Conservation (phyloP, 495 filamentous ascomycete species). For the Melanomma pulvis-pyrius region DNA sequence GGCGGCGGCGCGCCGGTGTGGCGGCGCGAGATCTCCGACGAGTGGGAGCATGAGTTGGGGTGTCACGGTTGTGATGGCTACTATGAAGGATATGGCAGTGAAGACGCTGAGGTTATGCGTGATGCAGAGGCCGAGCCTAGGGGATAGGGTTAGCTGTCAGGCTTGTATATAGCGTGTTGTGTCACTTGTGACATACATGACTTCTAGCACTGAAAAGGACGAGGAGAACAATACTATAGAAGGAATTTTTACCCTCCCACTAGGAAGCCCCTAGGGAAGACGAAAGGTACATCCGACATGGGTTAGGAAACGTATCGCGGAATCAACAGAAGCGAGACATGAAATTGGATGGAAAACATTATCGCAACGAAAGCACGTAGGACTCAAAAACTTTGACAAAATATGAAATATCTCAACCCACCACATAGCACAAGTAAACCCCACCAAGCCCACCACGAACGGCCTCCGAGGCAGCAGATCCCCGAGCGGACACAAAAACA, state of each 20-base stretch:
- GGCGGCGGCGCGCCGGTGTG: conserved; percentile 66
- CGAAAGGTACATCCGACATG: no score
- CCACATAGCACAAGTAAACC: conserved; percentile 67
- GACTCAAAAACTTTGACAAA: conserved; percentile 6
- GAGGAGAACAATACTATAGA: not conserved
- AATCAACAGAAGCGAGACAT: not conserved
- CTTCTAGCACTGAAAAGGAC: no score
- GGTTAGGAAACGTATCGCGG: not conserved
- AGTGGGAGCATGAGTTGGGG: conserved; percentile 85
- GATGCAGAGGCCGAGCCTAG: conserved; percentile 69
- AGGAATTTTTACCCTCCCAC: no score
- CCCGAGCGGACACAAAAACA: conserved; percentile 77
- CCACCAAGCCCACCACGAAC: conserved; percentile 68
- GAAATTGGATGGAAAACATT: not conserved
- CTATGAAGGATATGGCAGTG: conserved; percentile 68
- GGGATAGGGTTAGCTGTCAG: not conserved
- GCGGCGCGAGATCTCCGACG: conserved; percentile 78
- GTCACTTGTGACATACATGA: no score
- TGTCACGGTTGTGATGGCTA: conserved; percentile 76
- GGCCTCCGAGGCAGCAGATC: conserved; percentile 71
- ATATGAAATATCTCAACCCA: conserved; percentile 39
- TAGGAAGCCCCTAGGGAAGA: no score
- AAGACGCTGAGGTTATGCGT: conserved; percentile 68
- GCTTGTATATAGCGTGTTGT: no score
- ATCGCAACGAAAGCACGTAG: no score